Conservation (phyloP, 306 rosid species). For the Cicer bijugum region DNA sequence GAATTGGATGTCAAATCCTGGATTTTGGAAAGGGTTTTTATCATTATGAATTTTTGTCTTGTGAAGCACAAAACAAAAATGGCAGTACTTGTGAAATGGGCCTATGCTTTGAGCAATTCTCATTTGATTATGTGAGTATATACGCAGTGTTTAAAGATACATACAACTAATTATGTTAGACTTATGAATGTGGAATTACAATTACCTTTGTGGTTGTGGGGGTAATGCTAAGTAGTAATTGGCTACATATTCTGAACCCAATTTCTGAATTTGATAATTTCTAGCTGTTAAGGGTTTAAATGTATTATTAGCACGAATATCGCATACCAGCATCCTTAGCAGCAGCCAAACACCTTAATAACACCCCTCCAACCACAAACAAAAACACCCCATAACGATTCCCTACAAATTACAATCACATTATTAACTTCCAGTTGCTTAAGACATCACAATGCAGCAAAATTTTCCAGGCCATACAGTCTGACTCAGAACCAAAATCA, state of each 20-base stretch:
- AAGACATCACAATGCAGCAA: no score
- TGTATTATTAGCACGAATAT: not conserved
- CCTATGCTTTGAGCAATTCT: not conserved
- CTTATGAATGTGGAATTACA: not conserved
- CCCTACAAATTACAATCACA: no score
- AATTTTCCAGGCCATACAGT: no score
- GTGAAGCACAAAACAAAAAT: not conserved
- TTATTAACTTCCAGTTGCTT: no score
- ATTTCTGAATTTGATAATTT: not conserved
- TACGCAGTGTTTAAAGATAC: not conserved
- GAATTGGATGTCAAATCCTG: conserved; percentile 16
- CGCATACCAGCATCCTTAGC: not conserved
- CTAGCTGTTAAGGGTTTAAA: not conserved
- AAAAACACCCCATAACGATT: no score
- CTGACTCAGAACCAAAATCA: no score
- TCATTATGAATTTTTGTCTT: not conserved
- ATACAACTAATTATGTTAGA: not conserved
- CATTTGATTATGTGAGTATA: not conserved
- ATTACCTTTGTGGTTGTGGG: not conserved
- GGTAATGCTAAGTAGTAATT: not conserved
- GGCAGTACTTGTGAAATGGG: conserved; percentile 3
- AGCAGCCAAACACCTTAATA: no score
- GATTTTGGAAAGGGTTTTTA: not conserved
- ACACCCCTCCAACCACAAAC: no score
- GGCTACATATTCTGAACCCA: not conserved